A percentile compares a stretch with the other conserved stretches of the same genome.
These are phyloP conservation scores for Alternaria consortialis DNA, from an alignment of 2,329 filamentous ascomycete genomes.

Conservation along the genomic window DNA sequence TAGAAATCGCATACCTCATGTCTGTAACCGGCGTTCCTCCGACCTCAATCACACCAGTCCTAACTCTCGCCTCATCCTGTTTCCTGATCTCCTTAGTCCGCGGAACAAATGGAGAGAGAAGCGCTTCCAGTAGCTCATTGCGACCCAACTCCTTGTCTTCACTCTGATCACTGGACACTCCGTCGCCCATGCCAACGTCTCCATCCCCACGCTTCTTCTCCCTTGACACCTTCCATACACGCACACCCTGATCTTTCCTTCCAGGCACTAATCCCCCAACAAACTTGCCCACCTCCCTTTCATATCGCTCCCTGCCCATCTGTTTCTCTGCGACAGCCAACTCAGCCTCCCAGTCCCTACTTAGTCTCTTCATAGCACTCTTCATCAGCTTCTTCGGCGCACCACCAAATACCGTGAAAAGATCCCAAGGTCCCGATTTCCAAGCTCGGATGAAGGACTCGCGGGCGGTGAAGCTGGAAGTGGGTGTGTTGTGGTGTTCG, in stretches of 20 bases:
- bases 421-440: slow-evolving; percentile 19
- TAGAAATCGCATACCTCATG: slow-evolving; percentile 18
- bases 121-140: slow-evolving; percentile 21
- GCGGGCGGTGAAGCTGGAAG: slow-evolving; percentile 13
- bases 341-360: slow-evolving; percentile 20
- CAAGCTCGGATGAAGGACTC: slow-evolving; percentile 29
- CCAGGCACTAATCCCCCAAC: slow-evolving; percentile 27
- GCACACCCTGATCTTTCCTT: slow-evolving; percentile 13
- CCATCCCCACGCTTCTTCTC: neutral
- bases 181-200: neutral
- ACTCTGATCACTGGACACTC: neutral
- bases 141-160: neutral
- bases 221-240: neutral
- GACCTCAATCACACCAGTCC: neutral
- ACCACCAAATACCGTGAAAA: slow-evolving; percentile 16
- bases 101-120: slow-evolving; percentile 1
- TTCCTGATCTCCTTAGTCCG: neutral
- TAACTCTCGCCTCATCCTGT: neutral
- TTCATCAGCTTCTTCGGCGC: slow-evolving; percentile 29
- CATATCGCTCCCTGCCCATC: slow-evolving; percentile 15
- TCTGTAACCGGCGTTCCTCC: slow-evolving; percentile 16
- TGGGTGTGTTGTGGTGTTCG: slow-evolving; percentile 31
- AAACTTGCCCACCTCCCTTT: slow-evolving; percentile 22
- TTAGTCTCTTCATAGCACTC: slow-evolving; percentile 19
- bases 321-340: slow-evolving; percentile 4